Evolutionary conservation across 306 rosid species (phyloP), one percentile per base, ranked within the genome.

Genomic region (Rosa persica): DNA sequence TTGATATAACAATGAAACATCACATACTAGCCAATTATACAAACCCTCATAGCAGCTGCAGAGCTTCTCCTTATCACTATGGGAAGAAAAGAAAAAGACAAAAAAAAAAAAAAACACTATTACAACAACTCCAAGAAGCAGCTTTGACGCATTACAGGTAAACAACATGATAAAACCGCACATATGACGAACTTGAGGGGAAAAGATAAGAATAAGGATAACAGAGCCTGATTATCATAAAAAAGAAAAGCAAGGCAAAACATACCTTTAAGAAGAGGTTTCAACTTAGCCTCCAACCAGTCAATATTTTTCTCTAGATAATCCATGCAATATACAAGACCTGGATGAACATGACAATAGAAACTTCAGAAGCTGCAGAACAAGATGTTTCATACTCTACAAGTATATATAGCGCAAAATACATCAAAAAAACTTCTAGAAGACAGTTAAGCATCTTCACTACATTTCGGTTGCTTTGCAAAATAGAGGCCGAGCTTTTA

Each of bases 321-420:
- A 80, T 95, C 98, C 98, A 95, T 92, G 79, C 98, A 95, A 84
- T 87, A 95, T 38, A 95, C 89, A 61, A 95, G 96, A 82, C 98
- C 98, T 95, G 85, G 55, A 73, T 71, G 64, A 61, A 81, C 72
- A 87, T 48, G 69, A 80, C n/a, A 17, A 78, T 69, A 76, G 57
- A 81, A 77, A 75, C 68, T 54, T 78, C 78, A 79, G 39, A 43
- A 19, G 19, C 4, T 54, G 47, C 69, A 54, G 75, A 57, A 20
- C 72, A 8, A 54, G 25, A 67, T 68, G 13, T 78, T 30, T 48
- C 68, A 54, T 51, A 36, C 30, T 13, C 55, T 48, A 42, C 60
- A 78, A 55, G 64, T 83, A 8, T 64, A 43, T 25, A 23, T 48
- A 44, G 51, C 27, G 30, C 8, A 75, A 64, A 40, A 79, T 54